Evolutionary conservation across 2,329 filamentous ascomycete genomes (phyloP).

Genomic region (Tolypocladium paradoxum): DNA sequence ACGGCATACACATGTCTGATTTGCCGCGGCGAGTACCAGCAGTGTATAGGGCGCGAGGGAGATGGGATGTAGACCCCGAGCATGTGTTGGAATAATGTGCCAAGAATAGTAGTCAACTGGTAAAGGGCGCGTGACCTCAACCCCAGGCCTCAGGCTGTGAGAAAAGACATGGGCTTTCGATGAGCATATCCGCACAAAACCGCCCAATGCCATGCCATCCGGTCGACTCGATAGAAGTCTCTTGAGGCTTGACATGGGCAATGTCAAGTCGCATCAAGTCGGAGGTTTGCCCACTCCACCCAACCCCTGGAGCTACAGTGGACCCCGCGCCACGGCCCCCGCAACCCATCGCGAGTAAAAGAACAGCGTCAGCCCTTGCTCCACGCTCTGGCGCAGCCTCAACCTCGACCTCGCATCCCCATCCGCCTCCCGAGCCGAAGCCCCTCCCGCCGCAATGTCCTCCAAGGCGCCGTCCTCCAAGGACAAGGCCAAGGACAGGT

Average conservation of each 20-base stretch:
- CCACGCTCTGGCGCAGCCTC: background rate
- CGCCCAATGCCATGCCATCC: too few species aligned
- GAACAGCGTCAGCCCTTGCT: background rate
- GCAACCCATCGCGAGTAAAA: background rate
- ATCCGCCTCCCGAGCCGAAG: background rate
- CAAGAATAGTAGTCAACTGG: too few species aligned
- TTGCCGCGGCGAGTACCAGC: background rate
- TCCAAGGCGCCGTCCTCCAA: constrained; percentile 18
- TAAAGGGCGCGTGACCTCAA: too few species aligned
- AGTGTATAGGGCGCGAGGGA: background rate
- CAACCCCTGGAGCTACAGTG: background rate
- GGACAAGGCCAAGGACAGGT: constrained; percentile 51
- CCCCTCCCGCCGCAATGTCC: constrained; percentile 12
- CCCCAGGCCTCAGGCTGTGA: too few species aligned
- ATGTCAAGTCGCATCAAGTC: background rate
- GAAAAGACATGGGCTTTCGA: too few species aligned
- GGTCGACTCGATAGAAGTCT: too few species aligned
- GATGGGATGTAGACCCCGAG: too few species aligned
- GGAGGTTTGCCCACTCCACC: background rate
- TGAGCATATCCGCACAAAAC: too few species aligned
- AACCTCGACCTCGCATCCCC: background rate
- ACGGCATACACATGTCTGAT: background rate
- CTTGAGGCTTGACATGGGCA: too few species aligned
- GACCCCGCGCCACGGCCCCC: background rate
- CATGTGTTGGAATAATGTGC: too few species aligned